phyloP scores from a whole-genome alignment of 2,329 filamentous ascomycete species.

The Cladosporium sp. region DNA sequence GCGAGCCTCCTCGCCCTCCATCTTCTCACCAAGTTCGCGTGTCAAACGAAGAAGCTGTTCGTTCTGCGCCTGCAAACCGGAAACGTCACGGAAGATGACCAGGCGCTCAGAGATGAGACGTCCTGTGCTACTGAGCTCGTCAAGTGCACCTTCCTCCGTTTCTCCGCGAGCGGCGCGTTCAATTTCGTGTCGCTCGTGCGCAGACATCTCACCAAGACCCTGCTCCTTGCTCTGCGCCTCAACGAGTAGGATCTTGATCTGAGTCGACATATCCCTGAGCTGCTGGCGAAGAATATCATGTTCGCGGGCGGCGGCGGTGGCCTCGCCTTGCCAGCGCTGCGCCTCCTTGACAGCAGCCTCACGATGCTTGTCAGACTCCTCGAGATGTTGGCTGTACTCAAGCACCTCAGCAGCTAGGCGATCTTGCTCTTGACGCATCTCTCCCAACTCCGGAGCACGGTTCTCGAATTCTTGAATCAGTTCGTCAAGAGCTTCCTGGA shows the following conservation, averaged over 20 bases:
- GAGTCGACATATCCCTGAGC: constrained; percentile 82
- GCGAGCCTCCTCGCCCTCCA: constrained; percentile 86
- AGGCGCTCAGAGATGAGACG: constrained; percentile 85
- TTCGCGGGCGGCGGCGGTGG: constrained; percentile 64
- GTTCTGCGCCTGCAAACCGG: constrained; percentile 85
- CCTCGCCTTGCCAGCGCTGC: constrained; percentile 74
- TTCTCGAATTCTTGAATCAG: constrained; percentile 83
- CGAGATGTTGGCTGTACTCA: constrained; percentile 74
- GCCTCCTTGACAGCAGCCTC: constrained; percentile 76
- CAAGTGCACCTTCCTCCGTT: constrained; percentile 66
- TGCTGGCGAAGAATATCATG: constrained; percentile 79
- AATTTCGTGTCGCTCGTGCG: constrained; percentile 72
- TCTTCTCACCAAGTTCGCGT: constrained; percentile 79
- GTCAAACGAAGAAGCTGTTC: constrained; percentile 78
- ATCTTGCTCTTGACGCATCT: constrained; percentile 77
- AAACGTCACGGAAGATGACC: constrained; percentile 83
- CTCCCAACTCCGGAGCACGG: constrained; percentile 83
- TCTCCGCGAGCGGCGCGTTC: constrained; percentile 77
- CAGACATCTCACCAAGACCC: constrained; percentile 68
- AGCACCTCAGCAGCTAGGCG: constrained; percentile 77
- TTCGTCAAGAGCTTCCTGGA: constrained; percentile 76
- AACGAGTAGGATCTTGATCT: constrained; percentile 87
- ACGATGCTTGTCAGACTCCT: constrained; percentile 77
- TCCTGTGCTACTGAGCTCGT: constrained; percentile 80
- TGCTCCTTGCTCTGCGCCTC: constrained; percentile 81